Percentiles rank a stretch among this genome's conserved stretches.
phyloP scores from a whole-genome alignment of 1,284 basidiomycete genomes.

The Ganoderma boninense region DNA sequence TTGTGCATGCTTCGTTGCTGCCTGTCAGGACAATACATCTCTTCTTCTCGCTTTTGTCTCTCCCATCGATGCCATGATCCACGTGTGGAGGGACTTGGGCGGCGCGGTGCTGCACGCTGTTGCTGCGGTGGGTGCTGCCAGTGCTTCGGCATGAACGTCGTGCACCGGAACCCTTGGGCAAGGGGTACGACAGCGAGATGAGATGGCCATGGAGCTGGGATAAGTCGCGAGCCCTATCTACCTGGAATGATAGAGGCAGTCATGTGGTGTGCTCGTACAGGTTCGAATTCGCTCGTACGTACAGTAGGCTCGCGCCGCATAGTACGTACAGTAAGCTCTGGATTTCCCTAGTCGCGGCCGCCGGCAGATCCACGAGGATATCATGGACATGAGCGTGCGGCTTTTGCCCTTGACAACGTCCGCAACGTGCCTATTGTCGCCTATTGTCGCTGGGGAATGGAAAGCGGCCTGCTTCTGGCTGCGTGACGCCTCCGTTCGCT shows the following conservation, averaged over 20 bases:
- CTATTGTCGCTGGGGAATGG: no score
- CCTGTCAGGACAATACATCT: constrained; percentile 17
- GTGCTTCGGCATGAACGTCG: background rate
- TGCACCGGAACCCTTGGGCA: background rate
- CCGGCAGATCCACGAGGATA: background rate
- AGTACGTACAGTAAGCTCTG: background rate
- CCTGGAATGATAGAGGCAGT: background rate
- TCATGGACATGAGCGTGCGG: background rate
- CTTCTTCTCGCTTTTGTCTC: constrained; percentile 1
- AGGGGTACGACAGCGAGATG: background rate
- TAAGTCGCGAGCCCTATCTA: background rate
- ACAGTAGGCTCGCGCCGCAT: background rate
- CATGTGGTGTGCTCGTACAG: background rate
- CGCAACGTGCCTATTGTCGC: background rate
- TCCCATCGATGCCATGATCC: background rate
- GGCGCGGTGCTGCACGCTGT: background rate
- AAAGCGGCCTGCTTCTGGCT: no score
- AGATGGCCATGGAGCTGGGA: background rate
- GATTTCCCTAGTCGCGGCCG: background rate
- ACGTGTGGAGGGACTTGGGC: background rate
- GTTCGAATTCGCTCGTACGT: background rate
- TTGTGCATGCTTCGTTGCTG: constrained; percentile 19
- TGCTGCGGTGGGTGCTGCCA: background rate
- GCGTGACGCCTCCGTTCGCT: background rate
- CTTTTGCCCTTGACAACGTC: background rate